Evolutionary conservation across 257 asterid species (phyloP), one percentile per base, ranked within the genome.

Genomic region (Capsicum baccatum): DNA sequence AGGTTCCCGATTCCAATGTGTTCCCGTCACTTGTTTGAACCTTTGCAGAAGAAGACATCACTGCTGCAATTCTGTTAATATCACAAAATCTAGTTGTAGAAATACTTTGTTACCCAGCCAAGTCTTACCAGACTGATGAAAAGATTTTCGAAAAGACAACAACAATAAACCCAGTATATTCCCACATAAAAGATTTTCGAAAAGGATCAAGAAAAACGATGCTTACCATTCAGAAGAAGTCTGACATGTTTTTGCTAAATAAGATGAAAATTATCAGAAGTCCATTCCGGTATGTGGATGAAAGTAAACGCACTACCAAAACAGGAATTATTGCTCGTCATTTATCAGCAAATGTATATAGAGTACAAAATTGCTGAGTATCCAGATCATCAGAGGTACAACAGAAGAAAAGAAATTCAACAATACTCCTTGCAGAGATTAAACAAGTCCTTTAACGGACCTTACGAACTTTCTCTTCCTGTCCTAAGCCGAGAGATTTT

Each of bases 401-500:
- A 63, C 71, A 81, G 44, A 63, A 44, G 78, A 19, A 63, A 63
- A 81, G 17, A 62, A 81, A 81, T 9, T 81, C n/a, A 62, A 81
- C 12, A 58, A 12, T 12, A 1, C 3, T 81, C 35, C 58, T 42
- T 62, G 17, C 58, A 63, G 76, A 47, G 48, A 19, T 17, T 60
- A 19, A 73, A 83, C 17, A 66, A 60, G 48, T 86, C 56, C 17
- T 35, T 88, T 58, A 92, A 52, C 98, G 93, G 58, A 96, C 99
- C 74, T 91, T 94, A 9, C 97, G 96, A 10, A 83, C 93, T 89
- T 86, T 93, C 79, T 92, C 93, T 89, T 96, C 99, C 86, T 94
- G 98, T 54, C 99, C 98, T 81, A 96, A 55, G 58, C 99, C 98
- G 52, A 96, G 96, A 16, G 99, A 96, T 86, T 92, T 96, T 85